phyloP scores from a whole-genome alignment of 2,329 filamentous ascomycete species.

The Domatiomyces catenatus region DNA sequence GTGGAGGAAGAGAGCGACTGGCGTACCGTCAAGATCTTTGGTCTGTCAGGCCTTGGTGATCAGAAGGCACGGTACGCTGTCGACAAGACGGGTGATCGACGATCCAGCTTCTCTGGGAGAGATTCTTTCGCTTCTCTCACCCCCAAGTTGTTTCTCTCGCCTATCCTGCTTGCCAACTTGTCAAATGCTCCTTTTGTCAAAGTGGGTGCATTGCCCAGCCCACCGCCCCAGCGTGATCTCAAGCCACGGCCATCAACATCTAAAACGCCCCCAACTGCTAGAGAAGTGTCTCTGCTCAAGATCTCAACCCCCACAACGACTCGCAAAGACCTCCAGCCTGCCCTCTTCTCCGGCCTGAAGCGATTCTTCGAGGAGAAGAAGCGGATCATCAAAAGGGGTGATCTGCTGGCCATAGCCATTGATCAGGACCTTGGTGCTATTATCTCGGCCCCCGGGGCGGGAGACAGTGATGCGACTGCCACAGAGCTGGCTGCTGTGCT shows the following conservation, averaged over 20 bases:
- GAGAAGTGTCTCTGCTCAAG: conserved; percentile 75
- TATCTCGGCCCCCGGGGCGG: conserved; percentile 52
- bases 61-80: conserved; percentile 43
- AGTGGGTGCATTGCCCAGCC: conserved; percentile 44
- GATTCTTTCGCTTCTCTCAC: conserved; percentile 29
- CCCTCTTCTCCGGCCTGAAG: conserved; percentile 73
- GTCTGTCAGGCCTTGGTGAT: conserved; percentile 52
- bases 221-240: conserved; percentile 10
- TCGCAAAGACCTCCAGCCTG: conserved; percentile 70
- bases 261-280: conserved; percentile 44
- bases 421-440: conserved; percentile 72
- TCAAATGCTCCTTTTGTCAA: conserved; percentile 64
- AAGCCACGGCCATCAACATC: conserved; percentile 11
- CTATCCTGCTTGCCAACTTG: conserved; percentile 73
- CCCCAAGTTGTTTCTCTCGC: conserved; percentile 62
- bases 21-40: conserved; percentile 78
- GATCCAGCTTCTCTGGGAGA: conserved; percentile 40
- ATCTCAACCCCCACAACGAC: conserved; percentile 79
- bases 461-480: conserved; percentile 47
- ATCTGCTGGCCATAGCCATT: conserved; percentile 76
- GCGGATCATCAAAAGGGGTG: conserved; percentile 69
- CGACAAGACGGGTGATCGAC: conserved; percentile 33
- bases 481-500: conserved; percentile 47
- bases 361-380: conserved; percentile 72
- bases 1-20: conserved; percentile 51